A percentile compares a stretch with the other conserved stretches of the same genome.
phyloP scores from a whole-genome alignment of 2,329 filamentous ascomycete species.

The Talaromyces sp. region DNA sequence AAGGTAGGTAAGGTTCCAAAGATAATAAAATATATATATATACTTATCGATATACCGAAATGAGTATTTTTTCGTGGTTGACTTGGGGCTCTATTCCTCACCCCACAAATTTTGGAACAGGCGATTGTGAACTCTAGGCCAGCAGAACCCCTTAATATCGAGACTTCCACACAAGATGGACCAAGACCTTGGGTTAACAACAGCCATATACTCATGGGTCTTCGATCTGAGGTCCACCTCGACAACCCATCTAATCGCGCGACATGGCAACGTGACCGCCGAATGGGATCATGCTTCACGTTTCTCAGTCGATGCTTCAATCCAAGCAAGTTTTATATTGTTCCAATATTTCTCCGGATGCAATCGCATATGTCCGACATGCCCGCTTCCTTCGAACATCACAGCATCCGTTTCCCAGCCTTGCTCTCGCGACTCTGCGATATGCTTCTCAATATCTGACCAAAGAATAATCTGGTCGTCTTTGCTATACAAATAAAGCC shows the following conservation, averaged over 20 bases:
- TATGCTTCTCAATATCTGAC: neutral
- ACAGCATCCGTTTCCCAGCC: conserved; percentile 49
- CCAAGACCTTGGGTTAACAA: neutral
- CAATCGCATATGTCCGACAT: conserved; percentile 57
- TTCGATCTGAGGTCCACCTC: neutral
- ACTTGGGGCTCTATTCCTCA: too few species aligned
- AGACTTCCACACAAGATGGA: neutral
- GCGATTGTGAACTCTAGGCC: neutral
- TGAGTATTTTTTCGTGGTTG: too few species aligned
- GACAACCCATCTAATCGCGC: neutral
- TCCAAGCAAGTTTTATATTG: neutral
- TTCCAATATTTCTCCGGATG: conserved; percentile 56
- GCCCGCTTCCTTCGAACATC: conserved; percentile 53
- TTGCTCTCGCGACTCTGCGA: neutral
- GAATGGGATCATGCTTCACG: neutral
- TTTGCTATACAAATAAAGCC: neutral
- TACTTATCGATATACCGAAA: too few species aligned
- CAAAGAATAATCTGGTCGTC: neutral
- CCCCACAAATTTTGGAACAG: neutral
- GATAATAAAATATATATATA: too few species aligned
- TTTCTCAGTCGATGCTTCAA: neutral
- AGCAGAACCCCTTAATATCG: neutral
- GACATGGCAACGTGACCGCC: neutral
- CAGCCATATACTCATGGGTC: neutral
- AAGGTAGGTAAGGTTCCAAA: too few species aligned